Evolutionary conservation across 1,284 basidiomycete species (phyloP).

Genomic region (Thecaphora thlaspeos): DNA sequence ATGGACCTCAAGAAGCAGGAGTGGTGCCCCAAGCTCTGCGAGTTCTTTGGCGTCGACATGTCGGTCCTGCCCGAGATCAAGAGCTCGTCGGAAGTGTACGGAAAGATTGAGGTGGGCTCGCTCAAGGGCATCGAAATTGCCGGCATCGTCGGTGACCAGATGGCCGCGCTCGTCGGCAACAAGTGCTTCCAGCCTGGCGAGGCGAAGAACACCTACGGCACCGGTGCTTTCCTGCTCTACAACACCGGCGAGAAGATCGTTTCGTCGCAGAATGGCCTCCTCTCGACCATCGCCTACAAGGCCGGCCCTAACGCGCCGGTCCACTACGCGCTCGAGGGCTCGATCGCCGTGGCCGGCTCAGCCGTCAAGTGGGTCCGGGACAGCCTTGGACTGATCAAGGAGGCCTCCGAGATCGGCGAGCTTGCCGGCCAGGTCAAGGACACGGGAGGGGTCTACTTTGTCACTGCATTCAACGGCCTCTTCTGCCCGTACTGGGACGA

Average conservation of each 20-base stretch:
- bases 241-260: conserved; percentile 86
- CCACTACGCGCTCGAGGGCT: conserved; percentile 90
- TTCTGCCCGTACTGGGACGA: conserved; percentile 87
- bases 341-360: conserved; percentile 90
- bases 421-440: conserved; percentile 76
- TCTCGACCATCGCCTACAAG: conserved; percentile 94
- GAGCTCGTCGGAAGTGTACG: conserved; percentile 89
- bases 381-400: conserved; percentile 77
- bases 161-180: conserved; percentile 93
- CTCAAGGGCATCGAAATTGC: conserved; percentile 80
- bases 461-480: conserved; percentile 90
- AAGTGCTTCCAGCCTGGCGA: conserved; percentile 62
- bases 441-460: conserved; percentile 94
- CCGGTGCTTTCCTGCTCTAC: conserved; percentile 92
- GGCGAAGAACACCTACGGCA: conserved; percentile 64
- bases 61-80: conserved; percentile 83
- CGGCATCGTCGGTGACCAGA: conserved; percentile 93
- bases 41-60: conserved; percentile 79
- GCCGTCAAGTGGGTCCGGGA: conserved; percentile 96
- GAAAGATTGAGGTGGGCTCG: conserved; percentile 68
- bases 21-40: conserved; percentile 80
- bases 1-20: conserved; percentile 77
- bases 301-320: conserved; percentile 75
- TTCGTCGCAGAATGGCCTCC: conserved; percentile 77
- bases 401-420: conserved; percentile 79